Evolutionary conservation across 495 filamentous ascomycete genomes (phyloP).

Genomic region (Lophiostoma macrostomum): DNA sequence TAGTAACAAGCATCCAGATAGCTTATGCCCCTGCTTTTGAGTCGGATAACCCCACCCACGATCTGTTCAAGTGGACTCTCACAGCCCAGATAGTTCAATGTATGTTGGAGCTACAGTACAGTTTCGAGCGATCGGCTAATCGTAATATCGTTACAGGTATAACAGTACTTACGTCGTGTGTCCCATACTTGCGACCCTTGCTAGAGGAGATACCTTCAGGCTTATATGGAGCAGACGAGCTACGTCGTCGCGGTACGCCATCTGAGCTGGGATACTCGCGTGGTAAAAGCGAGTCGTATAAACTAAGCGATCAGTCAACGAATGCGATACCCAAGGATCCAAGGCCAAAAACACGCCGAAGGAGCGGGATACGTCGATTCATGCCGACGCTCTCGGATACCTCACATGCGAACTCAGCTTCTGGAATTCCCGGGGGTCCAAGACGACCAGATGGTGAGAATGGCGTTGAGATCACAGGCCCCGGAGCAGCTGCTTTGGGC

Average conservation of each 20-base stretch:
- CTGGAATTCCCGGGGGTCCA: constrained; percentile 17
- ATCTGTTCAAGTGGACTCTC: constrained; percentile 25
- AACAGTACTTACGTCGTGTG: constrained; percentile 24
- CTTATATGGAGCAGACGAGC: constrained; percentile 19
- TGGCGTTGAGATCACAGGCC: constrained; percentile 18
- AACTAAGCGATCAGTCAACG: constrained; percentile 6
- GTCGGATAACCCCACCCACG: constrained; percentile 12
- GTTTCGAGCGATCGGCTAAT: too few species aligned
- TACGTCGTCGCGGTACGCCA: constrained; percentile 12
- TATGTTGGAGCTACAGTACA: too few species aligned
- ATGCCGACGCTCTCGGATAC: constrained; percentile 10
- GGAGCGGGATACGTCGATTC: constrained; percentile 6
- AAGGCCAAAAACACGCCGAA: constrained; percentile 2
- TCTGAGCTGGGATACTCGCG: constrained; percentile 2
- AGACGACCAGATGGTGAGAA: constrained; percentile 17
- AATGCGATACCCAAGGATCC: background rate
- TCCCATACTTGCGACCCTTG: constrained; percentile 22
- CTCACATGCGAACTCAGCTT: constrained; percentile 16
- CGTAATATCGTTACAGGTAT: too few species aligned
- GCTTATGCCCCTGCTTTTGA: constrained; percentile 10
- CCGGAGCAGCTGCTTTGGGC: background rate
- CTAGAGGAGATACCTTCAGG: constrained; percentile 19
- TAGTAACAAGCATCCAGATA: constrained; percentile 18
- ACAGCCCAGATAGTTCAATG: constrained; percentile 20
- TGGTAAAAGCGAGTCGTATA: constrained; percentile 7